These are phyloP conservation scores for Sugiyamaella qingdaonensis DNA, from an alignment of 805 yeast genomes.

Conservation along the genomic window DNA sequence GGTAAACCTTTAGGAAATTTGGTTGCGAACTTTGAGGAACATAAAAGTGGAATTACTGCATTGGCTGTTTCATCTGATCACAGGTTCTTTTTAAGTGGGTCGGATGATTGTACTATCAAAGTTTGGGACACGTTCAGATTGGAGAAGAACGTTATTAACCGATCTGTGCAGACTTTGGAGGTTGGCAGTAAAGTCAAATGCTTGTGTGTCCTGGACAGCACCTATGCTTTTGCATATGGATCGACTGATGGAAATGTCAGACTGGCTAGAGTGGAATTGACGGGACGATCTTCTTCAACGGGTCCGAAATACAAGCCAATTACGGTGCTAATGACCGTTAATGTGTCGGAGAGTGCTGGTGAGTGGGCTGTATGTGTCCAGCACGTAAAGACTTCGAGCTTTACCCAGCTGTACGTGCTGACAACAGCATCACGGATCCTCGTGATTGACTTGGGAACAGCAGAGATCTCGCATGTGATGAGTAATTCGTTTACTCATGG, in stretches of 20 bases:
- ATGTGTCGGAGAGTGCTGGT: conserved; percentile 29
- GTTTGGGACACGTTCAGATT: conserved; percentile 74
- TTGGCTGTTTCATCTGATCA: conserved; percentile 58
- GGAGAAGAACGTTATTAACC: conserved; percentile 50
- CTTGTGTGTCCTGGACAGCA: conserved; percentile 28
- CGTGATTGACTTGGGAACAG: conserved; percentile 53
- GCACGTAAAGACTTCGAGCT: conserved; percentile 39
- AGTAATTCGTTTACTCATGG: conserved; percentile 65
- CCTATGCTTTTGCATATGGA: conserved; percentile 30
- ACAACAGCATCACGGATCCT: conserved; percentile 54
- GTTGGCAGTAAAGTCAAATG: conserved; percentile 24
- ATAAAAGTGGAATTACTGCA: conserved; percentile 53
- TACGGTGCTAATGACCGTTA: conserved; percentile 40
- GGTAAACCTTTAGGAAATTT: conserved; percentile 48
- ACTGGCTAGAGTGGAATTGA: conserved; percentile 26
- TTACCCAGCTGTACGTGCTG: conserved; percentile 44
- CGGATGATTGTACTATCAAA: conserved; percentile 65
- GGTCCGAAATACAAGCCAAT: conserved; percentile 23
- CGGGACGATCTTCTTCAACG: conserved; percentile 4
- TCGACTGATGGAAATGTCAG: conserved; percentile 29
- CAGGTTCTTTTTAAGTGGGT: conserved; percentile 69
- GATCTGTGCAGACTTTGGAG: conserved; percentile 27
- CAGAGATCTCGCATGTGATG: conserved; percentile 42
- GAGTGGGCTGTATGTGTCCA: conserved; percentile 45
- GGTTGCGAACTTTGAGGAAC: conserved; percentile 64